Base-by-base conservation (phyloP, 192 early-diverging fungal species). In the Coemansia sp. region DNA sequence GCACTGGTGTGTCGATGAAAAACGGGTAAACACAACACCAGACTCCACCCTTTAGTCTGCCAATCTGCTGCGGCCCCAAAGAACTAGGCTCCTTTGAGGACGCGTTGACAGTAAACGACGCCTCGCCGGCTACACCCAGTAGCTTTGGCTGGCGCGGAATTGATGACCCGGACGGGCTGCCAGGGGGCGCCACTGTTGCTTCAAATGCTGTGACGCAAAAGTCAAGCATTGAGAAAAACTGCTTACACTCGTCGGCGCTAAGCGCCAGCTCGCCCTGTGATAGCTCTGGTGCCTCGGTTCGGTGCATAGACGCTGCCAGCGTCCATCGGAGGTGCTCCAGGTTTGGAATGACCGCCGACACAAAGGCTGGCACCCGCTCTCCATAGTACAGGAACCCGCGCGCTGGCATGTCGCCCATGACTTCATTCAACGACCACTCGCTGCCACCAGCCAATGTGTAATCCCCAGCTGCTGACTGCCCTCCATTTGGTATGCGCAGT, bases 1-100 rank as follows among this genome's bases (percentile, higher is more conserved):
- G 53, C 4, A 56, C 50, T 9, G 77, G 65, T 7, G 59, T 59
- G 6, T 62, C 38, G n/a, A 80, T 63, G 16, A 26, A 4, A 35
- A 75, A 67, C 25, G 68, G 72, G 45, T 75, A 80, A 18, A 75
- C 69, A 26, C 78, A 71, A 60, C 68, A 70, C 62, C 69, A 68
- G 2, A 73, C 59, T 2, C 78, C 78, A 4, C 56, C 70, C 14
- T 61, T 69, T 11, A 66, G 53, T 34, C 34, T 75, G 1, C 43
- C 66, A 20, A 66, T 43, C 11, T 48, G 59, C 26, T 42, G 35
- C 3, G 8, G 6, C 6, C 5, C 12, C 9, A 16, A 14, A 33
- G 41, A 36, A 0, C 21, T 43, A 7, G 37, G 20, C 9, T 34
- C 25, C 20, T 26, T 36, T 2, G 39, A 56, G 3, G 50, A 48